Percentiles rank a stretch among this genome's conserved stretches.
These are phyloP conservation scores for Corymbia maculata DNA, from an alignment of 345 rosid species.

Conservation along the genomic window DNA sequence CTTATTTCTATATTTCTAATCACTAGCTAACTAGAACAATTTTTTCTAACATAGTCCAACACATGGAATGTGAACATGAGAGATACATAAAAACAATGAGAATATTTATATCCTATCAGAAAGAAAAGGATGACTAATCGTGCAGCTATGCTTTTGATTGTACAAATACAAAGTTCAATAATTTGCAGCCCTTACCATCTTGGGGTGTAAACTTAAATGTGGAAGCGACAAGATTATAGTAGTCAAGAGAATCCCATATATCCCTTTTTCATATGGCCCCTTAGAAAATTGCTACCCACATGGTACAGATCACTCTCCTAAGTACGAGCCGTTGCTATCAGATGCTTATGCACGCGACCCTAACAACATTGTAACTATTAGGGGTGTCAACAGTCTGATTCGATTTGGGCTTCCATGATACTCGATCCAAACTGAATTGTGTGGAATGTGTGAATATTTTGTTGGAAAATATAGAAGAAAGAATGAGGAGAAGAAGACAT, in stretches of 20 bases:
- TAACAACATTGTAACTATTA: background rate
- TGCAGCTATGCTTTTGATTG: background rate
- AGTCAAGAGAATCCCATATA: slow-evolving; percentile 42
- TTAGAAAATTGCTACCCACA: no score
- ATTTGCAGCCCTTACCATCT: background rate
- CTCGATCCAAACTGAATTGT: accelerated
- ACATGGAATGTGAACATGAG: background rate
- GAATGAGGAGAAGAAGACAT: no score
- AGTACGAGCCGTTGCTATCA: slow-evolving; percentile 4
- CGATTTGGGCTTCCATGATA: no score
- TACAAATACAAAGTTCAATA: background rate
- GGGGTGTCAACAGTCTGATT: no score
- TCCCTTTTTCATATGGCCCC: slow-evolving; percentile 44
- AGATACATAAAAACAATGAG: background rate
- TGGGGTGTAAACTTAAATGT: background rate
- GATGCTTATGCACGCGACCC: background rate
- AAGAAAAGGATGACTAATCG: background rate
- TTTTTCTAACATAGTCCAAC: background rate
- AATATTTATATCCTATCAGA: background rate
- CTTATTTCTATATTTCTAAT: no score
- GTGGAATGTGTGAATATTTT: no score
- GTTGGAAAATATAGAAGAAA: no score
- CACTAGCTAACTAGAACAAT: no score
- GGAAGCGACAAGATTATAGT: slow-evolving; percentile 24
- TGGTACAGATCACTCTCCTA: no score